phyloP scores from a whole-genome alignment of 1,284 basidiomycete genomes.

The Porogramme epimiltina region DNA sequence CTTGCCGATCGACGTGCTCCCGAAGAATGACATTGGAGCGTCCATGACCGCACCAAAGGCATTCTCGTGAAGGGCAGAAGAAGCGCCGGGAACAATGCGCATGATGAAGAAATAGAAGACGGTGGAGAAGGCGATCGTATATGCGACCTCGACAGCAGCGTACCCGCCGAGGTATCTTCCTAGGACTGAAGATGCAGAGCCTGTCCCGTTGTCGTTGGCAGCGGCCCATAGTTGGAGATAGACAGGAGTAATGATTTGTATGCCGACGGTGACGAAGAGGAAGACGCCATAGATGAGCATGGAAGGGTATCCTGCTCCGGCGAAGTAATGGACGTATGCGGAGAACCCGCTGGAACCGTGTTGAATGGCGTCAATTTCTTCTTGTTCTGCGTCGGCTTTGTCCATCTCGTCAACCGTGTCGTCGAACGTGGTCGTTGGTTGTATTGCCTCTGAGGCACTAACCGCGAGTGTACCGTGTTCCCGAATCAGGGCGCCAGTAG shows the following conservation, averaged over 20 bases:
- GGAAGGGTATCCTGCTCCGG: constrained; percentile 1
- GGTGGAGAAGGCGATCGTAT: constrained; percentile 2
- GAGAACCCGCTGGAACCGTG: constrained; percentile 1
- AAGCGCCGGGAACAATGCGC: constrained; percentile 4
- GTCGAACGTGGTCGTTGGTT: background rate
- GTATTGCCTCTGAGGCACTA: background rate
- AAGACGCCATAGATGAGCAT: constrained; percentile 1
- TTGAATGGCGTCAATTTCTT: constrained; percentile 4
- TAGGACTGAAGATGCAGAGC: constrained; percentile 1
- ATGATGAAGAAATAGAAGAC: constrained; percentile 4
- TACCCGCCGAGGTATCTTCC: constrained; percentile 4
- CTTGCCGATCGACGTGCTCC: constrained; percentile 2
- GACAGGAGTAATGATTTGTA: constrained; percentile 5
- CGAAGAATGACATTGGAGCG: constrained; percentile 5
- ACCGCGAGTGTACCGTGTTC: background rate
- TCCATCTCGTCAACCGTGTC: constrained; percentile 3
- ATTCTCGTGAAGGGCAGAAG: background rate
- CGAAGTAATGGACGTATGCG: constrained; percentile 2
- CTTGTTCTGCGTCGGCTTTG: constrained; percentile 4
- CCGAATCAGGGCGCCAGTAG: constrained; percentile 1
- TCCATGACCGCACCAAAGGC: constrained; percentile 1
- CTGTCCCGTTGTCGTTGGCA: constrained; percentile 1
- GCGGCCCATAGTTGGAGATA: constrained; percentile 5
- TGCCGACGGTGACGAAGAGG: constrained; percentile 5
- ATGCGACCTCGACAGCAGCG: constrained; percentile 4